phyloP scores from a whole-genome alignment of 2,329 filamentous ascomycete species.

The Lasiodiplodia hormozganensis region DNA sequence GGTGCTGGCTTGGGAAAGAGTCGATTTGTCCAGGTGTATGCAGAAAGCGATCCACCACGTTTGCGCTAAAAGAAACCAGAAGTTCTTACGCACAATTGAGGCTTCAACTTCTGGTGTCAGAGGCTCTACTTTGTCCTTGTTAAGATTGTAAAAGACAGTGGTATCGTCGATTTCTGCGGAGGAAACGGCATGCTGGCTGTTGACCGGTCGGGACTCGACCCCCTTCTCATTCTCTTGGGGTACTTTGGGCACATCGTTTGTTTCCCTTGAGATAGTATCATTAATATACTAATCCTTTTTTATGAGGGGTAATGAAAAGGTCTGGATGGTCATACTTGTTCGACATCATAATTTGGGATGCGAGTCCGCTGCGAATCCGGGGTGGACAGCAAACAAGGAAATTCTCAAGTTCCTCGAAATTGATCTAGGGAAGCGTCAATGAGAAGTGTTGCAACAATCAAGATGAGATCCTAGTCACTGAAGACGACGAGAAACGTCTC shows the following conservation, averaged over 20 bases:
- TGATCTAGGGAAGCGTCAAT: accelerated
- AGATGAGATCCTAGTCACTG: neutral
- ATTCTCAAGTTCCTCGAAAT: neutral
- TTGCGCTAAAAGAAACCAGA: constrained; percentile 1
- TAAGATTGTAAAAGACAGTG: neutral
- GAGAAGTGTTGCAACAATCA: neutral
- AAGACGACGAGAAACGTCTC: neutral
- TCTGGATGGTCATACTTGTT: neutral
- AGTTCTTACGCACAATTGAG: neutral
- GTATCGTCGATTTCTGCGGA: neutral
- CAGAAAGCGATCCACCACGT: constrained; percentile 8
- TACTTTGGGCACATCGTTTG: neutral
- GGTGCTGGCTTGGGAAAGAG: constrained; percentile 6
- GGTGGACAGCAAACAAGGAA: neutral
- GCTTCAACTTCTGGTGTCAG: neutral
- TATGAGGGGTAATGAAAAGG: accelerated
- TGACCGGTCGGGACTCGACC: neutral
- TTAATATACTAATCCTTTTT: neutral
- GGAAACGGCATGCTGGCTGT: neutral
- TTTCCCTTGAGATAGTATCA: neutral
- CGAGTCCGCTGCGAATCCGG: no score
- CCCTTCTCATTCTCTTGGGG: neutral
- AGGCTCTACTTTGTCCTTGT: neutral
- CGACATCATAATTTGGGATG: neutral
- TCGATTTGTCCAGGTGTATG: constrained; percentile 3